Evolutionary conservation across 2,329 filamentous ascomycete genomes (phyloP).

Genomic region (Ophiosphaerella herpotricha): DNA sequence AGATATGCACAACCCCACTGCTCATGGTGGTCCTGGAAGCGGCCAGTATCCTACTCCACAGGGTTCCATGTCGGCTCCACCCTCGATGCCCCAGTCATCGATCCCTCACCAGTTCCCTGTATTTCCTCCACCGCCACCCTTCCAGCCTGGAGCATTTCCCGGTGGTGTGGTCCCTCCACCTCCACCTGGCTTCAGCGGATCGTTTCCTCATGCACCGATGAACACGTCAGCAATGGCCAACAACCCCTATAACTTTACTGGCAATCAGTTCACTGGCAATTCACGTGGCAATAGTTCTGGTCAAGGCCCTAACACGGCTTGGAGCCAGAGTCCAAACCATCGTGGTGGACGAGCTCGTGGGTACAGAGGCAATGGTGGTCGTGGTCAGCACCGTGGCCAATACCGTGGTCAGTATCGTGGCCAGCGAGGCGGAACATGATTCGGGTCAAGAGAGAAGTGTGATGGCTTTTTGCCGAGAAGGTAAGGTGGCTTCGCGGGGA

Average conservation of each 20-base stretch:
- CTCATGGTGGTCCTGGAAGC: slow-evolving; percentile 4
- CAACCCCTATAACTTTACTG: slow-evolving; percentile 12
- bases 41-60: slow-evolving; percentile 12
- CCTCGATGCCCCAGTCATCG: slow-evolving; percentile 16
- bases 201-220: slow-evolving; percentile 23
- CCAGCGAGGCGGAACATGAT: slow-evolving; percentile 19
- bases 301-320: slow-evolving; percentile 11
- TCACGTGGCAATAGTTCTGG: slow-evolving; percentile 13
- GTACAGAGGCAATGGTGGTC: slow-evolving; percentile 18
- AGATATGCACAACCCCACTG: slow-evolving; percentile 5
- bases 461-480: background rate
- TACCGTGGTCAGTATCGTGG: slow-evolving; percentile 21
- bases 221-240: slow-evolving; percentile 21
- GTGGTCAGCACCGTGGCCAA: slow-evolving; percentile 20
- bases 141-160: slow-evolving; percentile 16
- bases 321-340: slow-evolving; percentile 15
- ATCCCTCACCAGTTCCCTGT: slow-evolving; percentile 21
- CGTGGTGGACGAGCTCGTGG: slow-evolving; percentile 23
- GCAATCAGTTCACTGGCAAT: slow-evolving; percentile 12
- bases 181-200: slow-evolving; percentile 28
- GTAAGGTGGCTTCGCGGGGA: background rate
- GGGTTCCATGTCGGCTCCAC: slow-evolving; percentile 14
- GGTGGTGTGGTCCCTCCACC: slow-evolving; percentile 28
- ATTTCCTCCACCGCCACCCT: slow-evolving; percentile 27
- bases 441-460: background rate